phyloP scores from a whole-genome alignment of 352 stramenopile species.

The Lagenidium sp. region DNA sequence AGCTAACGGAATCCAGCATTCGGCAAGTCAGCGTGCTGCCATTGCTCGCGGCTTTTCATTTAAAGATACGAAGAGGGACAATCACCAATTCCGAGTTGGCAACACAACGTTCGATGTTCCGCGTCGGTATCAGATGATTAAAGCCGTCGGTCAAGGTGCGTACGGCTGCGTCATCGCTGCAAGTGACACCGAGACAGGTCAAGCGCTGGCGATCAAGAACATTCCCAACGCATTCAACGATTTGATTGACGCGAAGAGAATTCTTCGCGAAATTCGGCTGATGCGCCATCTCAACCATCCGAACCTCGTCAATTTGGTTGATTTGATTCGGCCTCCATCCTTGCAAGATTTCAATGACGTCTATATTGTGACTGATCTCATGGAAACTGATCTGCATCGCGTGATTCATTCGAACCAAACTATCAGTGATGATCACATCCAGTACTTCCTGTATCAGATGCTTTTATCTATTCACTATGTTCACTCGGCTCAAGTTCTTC shows the following conservation, averaged over 20 bases:
- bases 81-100: conserved; percentile 80
- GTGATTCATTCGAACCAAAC: conserved; percentile 87
- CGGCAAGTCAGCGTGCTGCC: conserved; percentile 42
- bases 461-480: conserved; percentile 97
- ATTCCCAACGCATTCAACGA: conserved; percentile 91
- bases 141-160: conserved; percentile 83
- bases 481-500: conserved; percentile 94
- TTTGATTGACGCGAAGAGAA: conserved; percentile 82
- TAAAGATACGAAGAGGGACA: conserved; percentile 76
- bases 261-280: conserved; percentile 81
- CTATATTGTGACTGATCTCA: conserved; percentile 88
- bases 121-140: conserved; percentile 85
- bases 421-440: conserved; percentile 82
- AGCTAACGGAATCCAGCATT: conserved; percentile 24
- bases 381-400: conserved; percentile 88
- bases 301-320: conserved; percentile 75
- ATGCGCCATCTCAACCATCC: conserved; percentile 84
- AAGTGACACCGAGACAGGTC: conserved; percentile 78
- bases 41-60: conserved; percentile 76
- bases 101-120: conserved; percentile 85
- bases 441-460: conserved; percentile 89
- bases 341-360: conserved; percentile 87
- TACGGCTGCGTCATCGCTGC: conserved; percentile 89
- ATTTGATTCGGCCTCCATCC: conserved; percentile 69
- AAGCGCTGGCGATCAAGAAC: conserved; percentile 95